Percentiles rank a stretch among this genome's conserved stretches.
These are phyloP conservation scores for Brassica juncea DNA, from an alignment of 345 rosid species.

Conservation along the genomic window DNA sequence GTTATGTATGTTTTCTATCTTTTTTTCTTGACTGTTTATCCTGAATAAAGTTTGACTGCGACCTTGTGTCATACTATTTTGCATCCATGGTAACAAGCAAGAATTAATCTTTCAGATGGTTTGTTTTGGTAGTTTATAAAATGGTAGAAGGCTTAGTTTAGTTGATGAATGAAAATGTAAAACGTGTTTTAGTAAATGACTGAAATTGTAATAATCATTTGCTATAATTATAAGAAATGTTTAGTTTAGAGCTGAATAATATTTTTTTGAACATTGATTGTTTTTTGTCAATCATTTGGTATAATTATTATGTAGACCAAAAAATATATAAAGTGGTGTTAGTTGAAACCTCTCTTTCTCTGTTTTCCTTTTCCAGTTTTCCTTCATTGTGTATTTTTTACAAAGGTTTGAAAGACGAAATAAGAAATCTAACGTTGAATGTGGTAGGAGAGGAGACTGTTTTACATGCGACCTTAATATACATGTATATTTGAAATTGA, in stretches of 20 bases:
- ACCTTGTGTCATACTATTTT: not conserved
- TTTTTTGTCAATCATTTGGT: not conserved
- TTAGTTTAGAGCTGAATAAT: not conserved
- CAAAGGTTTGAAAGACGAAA: not conserved
- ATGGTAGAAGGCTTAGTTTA: not conserved
- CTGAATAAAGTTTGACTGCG: constrained; percentile 4
- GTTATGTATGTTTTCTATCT: not conserved
- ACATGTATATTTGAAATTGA: not conserved
- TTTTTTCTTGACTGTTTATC: not conserved
- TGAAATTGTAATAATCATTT: not conserved
- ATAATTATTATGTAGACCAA: not conserved
- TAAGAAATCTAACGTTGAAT: not conserved
- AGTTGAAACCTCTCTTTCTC: constrained; percentile 11
- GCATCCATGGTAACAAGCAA: not conserved
- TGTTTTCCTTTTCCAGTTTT: not conserved
- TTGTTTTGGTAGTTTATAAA: not conserved
- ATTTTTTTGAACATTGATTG: not conserved
- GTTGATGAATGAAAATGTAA: not conserved
- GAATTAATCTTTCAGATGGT: not conserved
- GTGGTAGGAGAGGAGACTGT: constrained; percentile 2
- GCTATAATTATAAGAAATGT: not conserved
- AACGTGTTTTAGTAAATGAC: not conserved
- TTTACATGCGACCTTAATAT: not conserved
- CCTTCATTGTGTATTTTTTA: not conserved
- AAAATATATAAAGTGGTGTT: not conserved